phyloP scores from a whole-genome alignment of 495 filamentous ascomycete species.

The Penicillium verhagenii region DNA sequence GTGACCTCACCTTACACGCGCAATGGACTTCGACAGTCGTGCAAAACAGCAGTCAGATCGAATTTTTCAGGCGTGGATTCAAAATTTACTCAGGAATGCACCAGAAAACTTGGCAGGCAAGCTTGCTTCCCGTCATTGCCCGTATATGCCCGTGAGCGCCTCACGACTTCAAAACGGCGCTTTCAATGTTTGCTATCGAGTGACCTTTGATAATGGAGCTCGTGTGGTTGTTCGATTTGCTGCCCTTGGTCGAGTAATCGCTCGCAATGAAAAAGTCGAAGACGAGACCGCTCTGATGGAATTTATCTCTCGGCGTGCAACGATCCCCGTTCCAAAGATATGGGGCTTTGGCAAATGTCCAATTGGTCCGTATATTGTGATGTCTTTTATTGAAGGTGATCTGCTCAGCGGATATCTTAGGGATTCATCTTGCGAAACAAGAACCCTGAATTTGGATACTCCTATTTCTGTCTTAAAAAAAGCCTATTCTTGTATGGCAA shows the following conservation, averaged over 20 bases:
- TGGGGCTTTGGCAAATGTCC: conserved; percentile 28
- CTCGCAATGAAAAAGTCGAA: conserved; percentile 32
- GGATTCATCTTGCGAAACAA: conserved; percentile 21
- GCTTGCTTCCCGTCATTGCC: no score
- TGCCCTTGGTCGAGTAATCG: conserved; percentile 21
- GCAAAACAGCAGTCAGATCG: no score
- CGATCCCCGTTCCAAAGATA: conserved; percentile 37
- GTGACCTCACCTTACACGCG: no score
- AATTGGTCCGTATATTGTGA: conserved; percentile 49
- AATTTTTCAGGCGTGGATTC: no score
- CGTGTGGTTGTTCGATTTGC: conserved; percentile 29
- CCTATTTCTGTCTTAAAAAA: no score
- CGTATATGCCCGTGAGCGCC: no score
- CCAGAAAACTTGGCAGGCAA: no score
- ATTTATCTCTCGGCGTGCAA: conserved; percentile 33
- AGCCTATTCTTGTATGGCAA: no score
- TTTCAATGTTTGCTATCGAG: conserved; percentile 30
- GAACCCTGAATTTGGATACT: no score
- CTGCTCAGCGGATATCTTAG: conserved; percentile 16
- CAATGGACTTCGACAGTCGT: no score
- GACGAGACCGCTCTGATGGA: conserved; percentile 40
- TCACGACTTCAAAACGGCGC: conserved; percentile 27
- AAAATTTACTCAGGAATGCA: no score
- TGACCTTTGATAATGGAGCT: conserved; percentile 24
- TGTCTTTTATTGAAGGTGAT: conserved; percentile 38